phyloP scores from a whole-genome alignment of 2,329 filamentous ascomycete species.

The Cladorrhinum sp. region DNA sequence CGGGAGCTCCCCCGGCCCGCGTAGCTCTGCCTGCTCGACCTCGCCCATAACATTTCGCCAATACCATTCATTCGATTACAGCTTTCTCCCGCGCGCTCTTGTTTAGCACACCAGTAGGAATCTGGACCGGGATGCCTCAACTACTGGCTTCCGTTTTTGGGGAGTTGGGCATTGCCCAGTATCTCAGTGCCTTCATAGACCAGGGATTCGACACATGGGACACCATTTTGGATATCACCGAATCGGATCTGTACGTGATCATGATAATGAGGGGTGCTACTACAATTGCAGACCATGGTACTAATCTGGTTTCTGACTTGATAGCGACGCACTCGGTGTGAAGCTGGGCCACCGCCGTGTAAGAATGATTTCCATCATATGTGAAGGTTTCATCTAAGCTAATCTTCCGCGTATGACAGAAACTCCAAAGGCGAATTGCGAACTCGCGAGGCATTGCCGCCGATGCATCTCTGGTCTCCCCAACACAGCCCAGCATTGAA shows the following conservation, averaged over 20 bases:
- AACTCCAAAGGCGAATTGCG: slow-evolving; percentile 79
- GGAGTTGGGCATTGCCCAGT: slow-evolving; percentile 76
- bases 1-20: slow-evolving; percentile 13
- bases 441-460: slow-evolving; percentile 64
- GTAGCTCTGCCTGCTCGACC: background rate
- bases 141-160: slow-evolving; percentile 64
- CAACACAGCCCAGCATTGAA: slow-evolving; percentile 50
- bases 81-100: slow-evolving; percentile 4
- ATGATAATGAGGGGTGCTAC: background rate
- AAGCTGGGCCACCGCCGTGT: slow-evolving; percentile 79
- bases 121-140: slow-evolving; percentile 50
- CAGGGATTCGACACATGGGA: slow-evolving; percentile 87
- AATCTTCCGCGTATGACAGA: slow-evolving; percentile 44
- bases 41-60: background rate
- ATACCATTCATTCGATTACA: background rate
- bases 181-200: slow-evolving; percentile 67
- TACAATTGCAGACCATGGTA: background rate
- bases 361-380: slow-evolving; percentile 34
- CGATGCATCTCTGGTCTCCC: slow-evolving; percentile 49
- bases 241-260: slow-evolving; percentile 68
- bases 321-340: slow-evolving; percentile 68
- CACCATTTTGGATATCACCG: slow-evolving; percentile 77
- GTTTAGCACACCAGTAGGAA: background rate
- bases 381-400: slow-evolving; percentile 2
- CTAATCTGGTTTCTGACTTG: slow-evolving; percentile 13